phyloP scores from a whole-genome alignment of 2,329 filamentous ascomycete genomes.

The Microcera coccophila region DNA sequence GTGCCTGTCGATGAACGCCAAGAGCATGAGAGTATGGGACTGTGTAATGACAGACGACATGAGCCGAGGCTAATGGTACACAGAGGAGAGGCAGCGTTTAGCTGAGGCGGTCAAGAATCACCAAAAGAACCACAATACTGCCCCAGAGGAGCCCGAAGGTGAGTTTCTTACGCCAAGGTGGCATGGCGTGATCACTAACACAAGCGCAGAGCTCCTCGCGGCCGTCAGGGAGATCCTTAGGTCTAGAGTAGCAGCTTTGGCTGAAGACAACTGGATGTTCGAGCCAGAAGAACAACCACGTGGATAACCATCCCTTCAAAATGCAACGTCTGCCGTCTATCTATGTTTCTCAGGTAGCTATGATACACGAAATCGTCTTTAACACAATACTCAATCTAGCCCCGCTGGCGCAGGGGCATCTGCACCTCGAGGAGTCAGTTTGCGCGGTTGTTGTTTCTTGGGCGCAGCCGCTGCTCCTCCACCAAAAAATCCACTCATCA shows the following conservation, averaged over 20 bases:
- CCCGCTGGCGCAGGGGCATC: constrained; percentile 55
- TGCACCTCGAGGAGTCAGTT: constrained; percentile 42
- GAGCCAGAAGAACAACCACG: constrained; percentile 60
- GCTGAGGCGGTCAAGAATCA: constrained; percentile 60
- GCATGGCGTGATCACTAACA: constrained; percentile 14
- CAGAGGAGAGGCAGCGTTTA: constrained; percentile 57
- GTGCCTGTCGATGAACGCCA: constrained; percentile 54
- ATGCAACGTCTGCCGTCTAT: constrained; percentile 24
- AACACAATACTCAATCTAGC: constrained; percentile 45
- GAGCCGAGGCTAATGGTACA: neutral
- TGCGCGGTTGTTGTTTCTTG: constrained; percentile 34
- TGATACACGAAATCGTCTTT: constrained; percentile 20
- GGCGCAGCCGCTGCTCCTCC: constrained; percentile 56
- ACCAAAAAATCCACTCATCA: constrained; percentile 95
- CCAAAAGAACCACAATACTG: constrained; percentile 50
- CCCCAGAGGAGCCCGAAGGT: constrained; percentile 65
- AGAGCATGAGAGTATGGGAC: constrained; percentile 50
- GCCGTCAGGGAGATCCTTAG: constrained; percentile 66
- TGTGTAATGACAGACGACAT: neutral
- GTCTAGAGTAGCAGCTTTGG: constrained; percentile 67
- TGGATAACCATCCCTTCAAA: constrained; percentile 21
- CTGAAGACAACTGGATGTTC: constrained; percentile 91
- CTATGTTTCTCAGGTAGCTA: constrained; percentile 22
- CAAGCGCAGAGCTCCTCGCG: constrained; percentile 60
- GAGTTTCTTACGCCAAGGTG: too few species aligned